Evolutionary conservation across 108 stramenopile species (phyloP).

Genomic region (Phaeodactylum tricornutum): DNA sequence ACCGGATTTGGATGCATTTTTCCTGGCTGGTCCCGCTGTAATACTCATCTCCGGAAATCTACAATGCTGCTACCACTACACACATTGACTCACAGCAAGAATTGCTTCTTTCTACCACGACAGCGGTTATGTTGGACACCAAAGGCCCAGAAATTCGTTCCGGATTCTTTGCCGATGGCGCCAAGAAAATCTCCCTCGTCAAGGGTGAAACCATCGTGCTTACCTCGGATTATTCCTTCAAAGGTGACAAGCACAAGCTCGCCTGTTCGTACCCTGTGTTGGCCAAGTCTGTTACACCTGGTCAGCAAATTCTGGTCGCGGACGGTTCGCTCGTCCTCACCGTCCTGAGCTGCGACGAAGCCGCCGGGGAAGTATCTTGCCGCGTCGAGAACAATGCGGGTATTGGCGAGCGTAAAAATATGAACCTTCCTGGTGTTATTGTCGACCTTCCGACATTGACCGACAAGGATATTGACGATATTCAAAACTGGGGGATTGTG

Average conservation of each 20-base stretch:
- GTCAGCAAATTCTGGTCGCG: conserved; percentile 88
- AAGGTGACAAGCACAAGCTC: conserved; percentile 73
- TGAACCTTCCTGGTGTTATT: conserved; percentile 97
- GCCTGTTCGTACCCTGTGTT: conserved; percentile 90
- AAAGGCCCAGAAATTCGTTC: conserved; percentile 96
- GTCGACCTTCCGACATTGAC: conserved; percentile 95
- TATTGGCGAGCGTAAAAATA: conserved; percentile 95
- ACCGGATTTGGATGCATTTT: no score
- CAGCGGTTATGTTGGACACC: conserved; percentile 70
- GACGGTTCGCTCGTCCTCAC: conserved; percentile 91
- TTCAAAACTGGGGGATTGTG: conserved; percentile 77
- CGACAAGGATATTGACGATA: conserved; percentile 87
- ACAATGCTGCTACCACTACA: no score
- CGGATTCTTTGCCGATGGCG: conserved; percentile 85
- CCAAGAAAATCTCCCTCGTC: conserved; percentile 57
- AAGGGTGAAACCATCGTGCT: conserved; percentile 74
- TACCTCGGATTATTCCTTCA: conserved; percentile 79
- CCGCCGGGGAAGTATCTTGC: conserved; percentile 55
- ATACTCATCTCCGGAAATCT: no score
- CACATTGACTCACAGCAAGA: no score
- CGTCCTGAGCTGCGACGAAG: conserved; percentile 62
- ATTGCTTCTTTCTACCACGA: background rate
- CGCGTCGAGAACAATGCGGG: conserved; percentile 73
- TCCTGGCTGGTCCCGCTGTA: no score
- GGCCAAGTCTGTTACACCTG: conserved; percentile 77